Evolutionary conservation across 1,284 basidiomycete species (phyloP).

Genomic region (Anthracocystis setariae): DNA sequence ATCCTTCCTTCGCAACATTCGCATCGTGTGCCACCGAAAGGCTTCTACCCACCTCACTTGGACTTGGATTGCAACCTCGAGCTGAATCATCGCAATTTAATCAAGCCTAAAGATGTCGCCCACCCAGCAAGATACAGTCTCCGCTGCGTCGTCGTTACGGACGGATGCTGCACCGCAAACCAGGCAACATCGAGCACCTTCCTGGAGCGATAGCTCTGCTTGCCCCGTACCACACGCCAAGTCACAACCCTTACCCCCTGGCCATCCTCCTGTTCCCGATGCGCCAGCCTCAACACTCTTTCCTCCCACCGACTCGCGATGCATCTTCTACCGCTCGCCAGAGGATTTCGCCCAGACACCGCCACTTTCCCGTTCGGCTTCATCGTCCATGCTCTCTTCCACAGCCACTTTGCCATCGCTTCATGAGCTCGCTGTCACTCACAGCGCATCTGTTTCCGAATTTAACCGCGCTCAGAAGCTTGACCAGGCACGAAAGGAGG

Average conservation of each 20-base stretch:
- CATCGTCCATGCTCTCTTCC: constrained; percentile 35
- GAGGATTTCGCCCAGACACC: constrained; percentile 60
- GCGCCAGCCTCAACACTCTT: constrained; percentile 54
- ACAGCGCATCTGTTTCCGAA: constrained; percentile 34
- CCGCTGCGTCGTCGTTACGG: constrained; percentile 2
- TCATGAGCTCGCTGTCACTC: constrained; percentile 42
- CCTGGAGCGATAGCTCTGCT: constrained; percentile 40
- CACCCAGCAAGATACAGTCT: constrained; percentile 10
- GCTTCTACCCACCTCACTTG: neutral
- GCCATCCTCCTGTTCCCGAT: constrained; percentile 60
- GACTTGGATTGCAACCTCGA: neutral
- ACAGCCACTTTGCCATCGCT: constrained; percentile 36
- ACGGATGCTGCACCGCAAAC: neutral
- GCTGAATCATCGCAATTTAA: constrained; percentile 3
- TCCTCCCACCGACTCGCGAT: constrained; percentile 59
- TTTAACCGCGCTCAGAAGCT: constrained; percentile 46
- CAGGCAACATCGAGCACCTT: constrained; percentile 18
- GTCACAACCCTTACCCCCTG: constrained; percentile 63
- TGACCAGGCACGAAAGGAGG: constrained; percentile 45
- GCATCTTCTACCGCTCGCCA: constrained; percentile 64
- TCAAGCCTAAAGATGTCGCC: constrained; percentile 11
- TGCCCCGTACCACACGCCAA: constrained; percentile 65
- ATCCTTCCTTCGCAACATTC: neutral
- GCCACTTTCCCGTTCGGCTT: constrained; percentile 50
- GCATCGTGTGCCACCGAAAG: neutral